Evolutionary conservation across 2,329 filamentous ascomycete genomes (phyloP).

Genomic region (Cercospora sp.): DNA sequence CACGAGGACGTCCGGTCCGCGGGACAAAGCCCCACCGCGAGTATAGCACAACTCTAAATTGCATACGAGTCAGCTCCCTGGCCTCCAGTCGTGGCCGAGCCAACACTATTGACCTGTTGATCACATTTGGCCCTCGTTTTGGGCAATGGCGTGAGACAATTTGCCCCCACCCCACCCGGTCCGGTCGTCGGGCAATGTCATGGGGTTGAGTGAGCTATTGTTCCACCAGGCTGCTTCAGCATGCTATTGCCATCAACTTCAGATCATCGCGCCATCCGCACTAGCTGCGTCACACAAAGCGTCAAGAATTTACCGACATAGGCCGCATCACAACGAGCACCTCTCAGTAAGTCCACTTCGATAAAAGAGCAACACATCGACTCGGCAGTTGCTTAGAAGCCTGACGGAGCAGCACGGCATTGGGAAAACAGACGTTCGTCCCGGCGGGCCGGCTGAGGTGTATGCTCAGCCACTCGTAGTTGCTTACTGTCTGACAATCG

Average conservation of each 20-base stretch:
- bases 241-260: neutral
- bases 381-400: neutral
- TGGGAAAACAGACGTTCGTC: neutral
- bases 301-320: neutral
- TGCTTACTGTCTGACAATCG: neutral
- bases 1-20: neutral
- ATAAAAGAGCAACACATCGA: neutral
- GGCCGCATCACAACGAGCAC: neutral
- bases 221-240: neutral
- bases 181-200: neutral
- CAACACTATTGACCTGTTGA: too few species aligned
- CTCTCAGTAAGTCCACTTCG: neutral
- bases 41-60: neutral
- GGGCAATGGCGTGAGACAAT: too few species aligned
- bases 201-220: neutral
- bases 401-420: neutral
- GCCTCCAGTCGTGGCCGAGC: too few species aligned
- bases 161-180: neutral
- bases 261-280: neutral
- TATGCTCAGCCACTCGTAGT: neutral
- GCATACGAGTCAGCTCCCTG: too few species aligned
- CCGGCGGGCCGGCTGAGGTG: neutral
- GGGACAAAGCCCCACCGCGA: neutral
- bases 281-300: neutral
- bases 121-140: too few species aligned